A percentile compares a stretch with the other conserved stretches of the same genome.
phyloP scores from a whole-genome alignment of 345 rosid species.

The Clausena lansium region DNA sequence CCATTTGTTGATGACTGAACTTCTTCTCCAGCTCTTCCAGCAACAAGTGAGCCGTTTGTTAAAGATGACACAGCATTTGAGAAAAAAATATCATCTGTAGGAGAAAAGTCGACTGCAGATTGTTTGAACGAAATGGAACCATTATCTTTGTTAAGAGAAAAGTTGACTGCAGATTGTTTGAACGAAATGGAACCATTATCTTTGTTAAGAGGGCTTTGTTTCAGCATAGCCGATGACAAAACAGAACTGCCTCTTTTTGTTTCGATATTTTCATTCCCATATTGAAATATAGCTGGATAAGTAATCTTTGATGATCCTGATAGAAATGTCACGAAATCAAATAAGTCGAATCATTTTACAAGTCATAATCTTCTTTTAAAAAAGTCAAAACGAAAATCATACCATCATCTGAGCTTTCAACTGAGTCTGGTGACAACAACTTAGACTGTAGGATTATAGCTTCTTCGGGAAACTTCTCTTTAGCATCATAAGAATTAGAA shows the following conservation, averaged over 20 bases:
- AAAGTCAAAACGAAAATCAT: conserved; percentile 9
- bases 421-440: conserved; percentile 29
- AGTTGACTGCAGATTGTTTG: conserved; percentile 40
- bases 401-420: conserved; percentile 42
- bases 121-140: conserved; percentile 42
- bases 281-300: conserved; percentile 34
- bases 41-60: conserved; percentile 47
- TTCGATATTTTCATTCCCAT: conserved; percentile 29
- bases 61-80: conserved; percentile 34
- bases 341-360: conserved; percentile 10
- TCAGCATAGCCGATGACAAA: conserved; percentile 33
- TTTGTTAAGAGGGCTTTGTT: conserved; percentile 37
- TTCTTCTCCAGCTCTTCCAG: conserved; percentile 47
- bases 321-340: conserved; percentile 13
- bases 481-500: conserved; percentile 27
- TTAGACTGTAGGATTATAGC: conserved; percentile 38
- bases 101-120: conserved; percentile 38
- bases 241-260: conserved; percentile 34
- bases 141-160: conserved; percentile 30
- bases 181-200: conserved; percentile 35
- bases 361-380: neutral
- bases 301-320: conserved; percentile 51
- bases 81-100: conserved; percentile 41
- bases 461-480: conserved; percentile 37
- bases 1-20: conserved; percentile 39